Conservation (phyloP, 257 asterid genomes). For the Solanum appendiculatum region DNA sequence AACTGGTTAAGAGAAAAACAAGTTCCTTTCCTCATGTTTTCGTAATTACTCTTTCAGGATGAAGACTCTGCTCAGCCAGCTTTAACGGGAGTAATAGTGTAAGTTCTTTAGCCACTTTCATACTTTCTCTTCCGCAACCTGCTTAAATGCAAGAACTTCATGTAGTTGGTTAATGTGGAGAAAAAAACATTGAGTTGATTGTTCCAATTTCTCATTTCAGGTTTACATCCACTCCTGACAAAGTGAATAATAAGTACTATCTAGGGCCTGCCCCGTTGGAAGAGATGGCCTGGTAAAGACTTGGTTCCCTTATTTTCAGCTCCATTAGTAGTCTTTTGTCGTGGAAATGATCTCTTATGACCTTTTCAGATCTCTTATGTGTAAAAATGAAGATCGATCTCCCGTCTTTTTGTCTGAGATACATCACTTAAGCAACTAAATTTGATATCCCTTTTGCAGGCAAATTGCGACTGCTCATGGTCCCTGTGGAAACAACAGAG, state of each 20-base stretch:
- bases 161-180: too few species aligned
- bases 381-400: background rate
- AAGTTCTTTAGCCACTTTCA: constrained; percentile 8
- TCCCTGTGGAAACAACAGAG: constrained; percentile 87
- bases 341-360: background rate
- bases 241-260: constrained; percentile 65
- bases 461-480: constrained; percentile 92
- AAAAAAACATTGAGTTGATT: background rate
- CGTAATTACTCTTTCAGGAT: constrained; percentile 31
- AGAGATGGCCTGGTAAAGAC: constrained; percentile 18
- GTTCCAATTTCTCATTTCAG: constrained; percentile 21
- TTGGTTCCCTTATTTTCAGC: background rate
- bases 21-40: background rate
- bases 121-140: background rate
- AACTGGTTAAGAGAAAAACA: background rate
- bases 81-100: constrained; percentile 69
- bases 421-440: background rate
- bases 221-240: constrained; percentile 83
- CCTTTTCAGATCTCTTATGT: background rate
- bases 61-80: constrained; percentile 50
- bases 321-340: constrained; percentile 16
- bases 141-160: background rate
- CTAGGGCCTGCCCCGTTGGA: constrained; percentile 92
- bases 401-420: background rate
- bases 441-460: background rate